phyloP scores from a whole-genome alignment of 169 alveolate genomes.

The Eimeria praecox region DNA sequence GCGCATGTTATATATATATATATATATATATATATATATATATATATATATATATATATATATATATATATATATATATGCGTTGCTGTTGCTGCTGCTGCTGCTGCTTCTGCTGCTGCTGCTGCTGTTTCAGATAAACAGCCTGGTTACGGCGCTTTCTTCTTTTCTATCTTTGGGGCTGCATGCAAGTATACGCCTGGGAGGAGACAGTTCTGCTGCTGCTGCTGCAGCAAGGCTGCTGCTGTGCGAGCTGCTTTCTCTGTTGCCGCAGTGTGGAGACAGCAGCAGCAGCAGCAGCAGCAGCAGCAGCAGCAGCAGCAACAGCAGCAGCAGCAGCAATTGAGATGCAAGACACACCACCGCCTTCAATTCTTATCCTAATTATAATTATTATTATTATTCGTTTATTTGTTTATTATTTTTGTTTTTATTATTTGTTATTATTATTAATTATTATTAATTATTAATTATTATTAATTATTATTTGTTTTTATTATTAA shows the following conservation, averaged over 20 bases:
- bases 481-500: too few species aligned
- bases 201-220: slow-evolving; percentile 23
- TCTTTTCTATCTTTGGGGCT: slow-evolving; percentile 4
- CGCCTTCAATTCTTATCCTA: too few species aligned
- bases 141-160: slow-evolving; percentile 1
- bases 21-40: too few species aligned
- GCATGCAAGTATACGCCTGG: not conserved
- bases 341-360: not conserved
- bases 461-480: too few species aligned
- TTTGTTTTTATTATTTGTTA: too few species aligned
- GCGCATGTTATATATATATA: too few species aligned
- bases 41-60: too few species aligned
- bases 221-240: slow-evolving; percentile 42
- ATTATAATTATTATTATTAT: too few species aligned
- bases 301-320: slow-evolving; percentile 61
- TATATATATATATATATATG: too few species aligned
- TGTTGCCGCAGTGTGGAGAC: slow-evolving; percentile 11
- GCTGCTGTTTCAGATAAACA: slow-evolving; percentile 5
- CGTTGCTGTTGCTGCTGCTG: too few species aligned
- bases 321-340: not conserved
- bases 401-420: too few species aligned
- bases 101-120: not conserved
- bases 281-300: slow-evolving; percentile 3
- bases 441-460: too few species aligned
- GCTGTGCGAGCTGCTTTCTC: not conserved